phyloP scores from a whole-genome alignment of 176 grass and related monocot genomes.

The Musa beccarii region DNA sequence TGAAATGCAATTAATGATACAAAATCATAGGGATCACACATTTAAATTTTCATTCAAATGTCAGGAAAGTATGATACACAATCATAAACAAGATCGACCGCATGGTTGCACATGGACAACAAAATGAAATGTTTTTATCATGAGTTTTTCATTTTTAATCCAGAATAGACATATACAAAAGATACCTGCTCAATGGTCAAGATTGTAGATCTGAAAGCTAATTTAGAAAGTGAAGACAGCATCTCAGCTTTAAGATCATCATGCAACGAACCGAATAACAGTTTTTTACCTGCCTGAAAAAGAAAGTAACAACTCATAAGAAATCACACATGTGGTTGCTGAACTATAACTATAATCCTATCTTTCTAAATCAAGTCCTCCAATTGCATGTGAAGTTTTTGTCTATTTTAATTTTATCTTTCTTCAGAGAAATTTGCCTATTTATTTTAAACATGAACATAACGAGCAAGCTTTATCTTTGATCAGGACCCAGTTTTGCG shows the following conservation, averaged over 20 bases:
- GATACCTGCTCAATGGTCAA: conserved; percentile 50
- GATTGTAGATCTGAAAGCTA: conserved; percentile 47
- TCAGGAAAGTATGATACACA: not conserved
- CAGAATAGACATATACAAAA: conserved; percentile 5
- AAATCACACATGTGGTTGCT: not conserved
- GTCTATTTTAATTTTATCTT: not conserved
- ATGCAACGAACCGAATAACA: conserved; percentile 37
- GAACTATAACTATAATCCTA: not conserved
- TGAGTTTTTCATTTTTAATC: not conserved
- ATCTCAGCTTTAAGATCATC: conserved; percentile 61
- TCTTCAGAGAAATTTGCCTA: not conserved
- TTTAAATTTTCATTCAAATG: not conserved
- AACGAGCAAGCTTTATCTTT: not conserved
- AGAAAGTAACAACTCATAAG: not conserved
- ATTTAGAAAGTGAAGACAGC: conserved; percentile 50
- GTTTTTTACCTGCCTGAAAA: conserved; percentile 50
- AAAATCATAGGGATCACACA: not conserved
- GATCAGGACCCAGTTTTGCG: not conserved
- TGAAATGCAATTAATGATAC: not conserved
- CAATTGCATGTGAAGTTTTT: not conserved
- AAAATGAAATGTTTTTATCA: not conserved
- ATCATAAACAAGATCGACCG: not conserved
- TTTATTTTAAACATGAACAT: not conserved
- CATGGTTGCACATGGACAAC: not conserved
- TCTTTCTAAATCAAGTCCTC: not conserved